These are phyloP conservation scores for Leucogyrophana mollusca DNA, from an alignment of 768 basidiomycete genomes.

Conservation along the genomic window DNA sequence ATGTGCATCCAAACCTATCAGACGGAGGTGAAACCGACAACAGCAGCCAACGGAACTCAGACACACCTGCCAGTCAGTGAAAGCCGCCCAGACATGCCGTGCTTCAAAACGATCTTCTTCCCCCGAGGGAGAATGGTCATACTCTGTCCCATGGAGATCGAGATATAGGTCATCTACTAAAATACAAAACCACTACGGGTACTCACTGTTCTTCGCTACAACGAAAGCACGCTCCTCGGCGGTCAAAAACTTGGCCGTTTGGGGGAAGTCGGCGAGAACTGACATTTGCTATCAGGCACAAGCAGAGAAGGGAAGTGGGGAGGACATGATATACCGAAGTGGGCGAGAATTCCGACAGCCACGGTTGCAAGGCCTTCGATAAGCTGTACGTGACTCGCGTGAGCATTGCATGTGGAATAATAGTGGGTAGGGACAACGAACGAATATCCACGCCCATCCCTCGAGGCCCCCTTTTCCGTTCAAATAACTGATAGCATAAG, in stretches of 20 bases:
- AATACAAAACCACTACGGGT: background rate
- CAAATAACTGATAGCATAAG: slow-evolving; percentile 53
- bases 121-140: slow-evolving; percentile 52
- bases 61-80: slow-evolving; percentile 62
- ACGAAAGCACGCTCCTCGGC: slow-evolving; percentile 57
- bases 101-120: slow-evolving; percentile 61
- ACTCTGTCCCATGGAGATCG: slow-evolving; percentile 33
- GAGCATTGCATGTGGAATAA: background rate
- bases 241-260: slow-evolving; percentile 57
- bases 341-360: slow-evolving; percentile 49
- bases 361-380: slow-evolving; percentile 64
- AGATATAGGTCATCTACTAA: too few relatives aligned
- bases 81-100: slow-evolving; percentile 51
- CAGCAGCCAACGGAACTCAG: too few relatives aligned
- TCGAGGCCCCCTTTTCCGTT: slow-evolving; percentile 39
- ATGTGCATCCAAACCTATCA: slow-evolving; percentile 52
- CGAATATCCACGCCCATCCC: slow-evolving; percentile 66
- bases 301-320: too few relatives aligned
- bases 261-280: slow-evolving; percentile 65
- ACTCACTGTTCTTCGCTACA: slow-evolving; percentile 53
- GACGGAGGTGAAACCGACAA: background rate
- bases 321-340: slow-evolving; percentile 36
- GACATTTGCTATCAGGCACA: too few relatives aligned
- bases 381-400: slow-evolving; percentile 34
- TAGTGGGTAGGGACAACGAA: slow-evolving; percentile 30